Evolutionary conservation across 257 asterid species (phyloP), one percentile per base, ranked within the genome.

Genomic region (Lantana camara): DNA sequence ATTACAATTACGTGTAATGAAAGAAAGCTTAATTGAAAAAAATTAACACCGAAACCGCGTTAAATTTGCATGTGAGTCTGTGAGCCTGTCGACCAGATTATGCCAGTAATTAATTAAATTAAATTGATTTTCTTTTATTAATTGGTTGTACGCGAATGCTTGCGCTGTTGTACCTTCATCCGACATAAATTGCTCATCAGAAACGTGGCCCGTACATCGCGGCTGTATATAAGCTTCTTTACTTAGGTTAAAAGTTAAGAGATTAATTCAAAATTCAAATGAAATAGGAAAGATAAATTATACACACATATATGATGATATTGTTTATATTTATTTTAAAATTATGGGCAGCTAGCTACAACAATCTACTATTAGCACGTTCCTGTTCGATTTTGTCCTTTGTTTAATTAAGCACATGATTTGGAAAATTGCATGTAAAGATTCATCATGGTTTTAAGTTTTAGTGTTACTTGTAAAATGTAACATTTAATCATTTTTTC

Each of bases 21-120:
- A 72, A 79, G 71, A 64, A 64, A 74, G 19, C 47, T 9, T 45
- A 49, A 30, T 11, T 45, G 42, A 40, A 53, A 42, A 60, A 49
- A 60, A 54, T 53, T 49, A 60, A 73, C 19, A 41, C 44, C 20
- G 69, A 76, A 79, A 82, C 58, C 83, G 88, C 85, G 83, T 82
- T 44, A 64, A 57, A 30, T 41, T 66, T 22, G 77, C 85, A 82
- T 70, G 87, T 78, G 86, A 23, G 63, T 16, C 51, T 63, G 78
- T 71, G 86, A 23, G 63, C 20, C 51, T 63, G 78, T 71, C 73
- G 32, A 68, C 71, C 15, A 13, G 14, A 32, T 56, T 42, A 44
- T 57, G 60, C 35, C 21, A 44, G 52, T 35, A n/a, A n/a, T 29
- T 3, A 23, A 30, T 45, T 27, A 12, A 4, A 7, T 10, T 22